phyloP scores from a whole-genome alignment of 2,329 filamentous ascomycete species.

The Aspergillus sp. region DNA sequence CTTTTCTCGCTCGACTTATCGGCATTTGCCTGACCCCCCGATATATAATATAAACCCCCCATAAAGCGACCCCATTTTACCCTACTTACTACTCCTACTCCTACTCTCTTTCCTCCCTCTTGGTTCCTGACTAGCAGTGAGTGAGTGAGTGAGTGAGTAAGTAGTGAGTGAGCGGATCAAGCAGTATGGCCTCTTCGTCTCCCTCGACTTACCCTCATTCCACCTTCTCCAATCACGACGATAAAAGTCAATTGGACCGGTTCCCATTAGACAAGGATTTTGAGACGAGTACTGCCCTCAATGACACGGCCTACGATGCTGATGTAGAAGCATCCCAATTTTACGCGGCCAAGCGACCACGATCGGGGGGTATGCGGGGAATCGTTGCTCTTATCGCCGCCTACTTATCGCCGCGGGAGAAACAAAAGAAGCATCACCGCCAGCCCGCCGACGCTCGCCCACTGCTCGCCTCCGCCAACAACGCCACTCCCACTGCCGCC shows the following conservation, averaged over 20 bases:
- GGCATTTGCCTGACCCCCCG: too few relatives aligned
- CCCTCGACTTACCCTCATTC: background rate
- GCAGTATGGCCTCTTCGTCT: background rate
- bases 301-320: background rate
- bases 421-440: background rate
- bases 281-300: background rate
- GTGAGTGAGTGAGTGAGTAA: background rate
- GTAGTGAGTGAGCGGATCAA: background rate
- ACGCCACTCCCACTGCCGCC: background rate
- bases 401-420: background rate
- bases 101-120: background rate
- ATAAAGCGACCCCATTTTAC: background rate
- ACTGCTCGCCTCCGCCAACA: background rate
- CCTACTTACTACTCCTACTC: background rate
- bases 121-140: background rate
- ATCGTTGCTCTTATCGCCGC: background rate
- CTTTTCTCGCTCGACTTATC: background rate
- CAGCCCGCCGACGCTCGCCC: background rate
- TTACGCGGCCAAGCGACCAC: background rate
- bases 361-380: background rate
- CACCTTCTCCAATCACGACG: background rate
- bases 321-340: background rate
- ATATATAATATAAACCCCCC: too few relatives aligned
- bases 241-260: background rate
- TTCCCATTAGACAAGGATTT: background rate